These are phyloP conservation scores for Cadophora gregata DNA, from an alignment of 2,329 filamentous ascomycete genomes.

Conservation along the genomic window DNA sequence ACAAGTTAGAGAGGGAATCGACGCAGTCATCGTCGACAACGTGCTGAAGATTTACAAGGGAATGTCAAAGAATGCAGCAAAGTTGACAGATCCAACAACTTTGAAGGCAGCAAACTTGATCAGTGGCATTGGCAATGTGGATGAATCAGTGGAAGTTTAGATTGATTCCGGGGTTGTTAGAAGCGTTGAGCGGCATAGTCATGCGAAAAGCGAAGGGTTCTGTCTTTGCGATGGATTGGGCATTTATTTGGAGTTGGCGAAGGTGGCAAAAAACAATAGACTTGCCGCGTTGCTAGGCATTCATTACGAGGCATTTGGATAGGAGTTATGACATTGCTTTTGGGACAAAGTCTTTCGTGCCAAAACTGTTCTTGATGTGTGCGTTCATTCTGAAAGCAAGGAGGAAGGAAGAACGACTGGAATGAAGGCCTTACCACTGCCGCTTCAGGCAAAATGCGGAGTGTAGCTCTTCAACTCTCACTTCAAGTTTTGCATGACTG, in stretches of 20 bases:
- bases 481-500: no score
- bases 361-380: neutral
- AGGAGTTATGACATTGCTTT: neutral
- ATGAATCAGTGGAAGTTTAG: constrained; percentile 6
- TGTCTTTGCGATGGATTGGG: neutral
- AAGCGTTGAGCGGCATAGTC: neutral
- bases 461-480: no score
- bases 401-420: no score
- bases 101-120: constrained; percentile 15
- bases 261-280: constrained; percentile 2
- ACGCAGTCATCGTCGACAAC: constrained; percentile 96
- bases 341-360: neutral
- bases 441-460: no score
- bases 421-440: no score
- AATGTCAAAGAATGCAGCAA: constrained; percentile 51
- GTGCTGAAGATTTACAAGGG: constrained; percentile 93
- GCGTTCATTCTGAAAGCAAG: no score
- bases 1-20: constrained; percentile 94
- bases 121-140: constrained; percentile 12
- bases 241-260: constrained; percentile 17
- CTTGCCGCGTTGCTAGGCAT: neutral
- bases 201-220: neutral
- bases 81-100: constrained; percentile 17
- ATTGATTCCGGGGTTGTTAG: neutral
- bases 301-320: constrained; percentile 5